Percentiles rank a stretch among this genome's conserved stretches.
Conservation (phyloP, 2,329 filamentous ascomycete species). For the Ophiostoma sp. region DNA sequence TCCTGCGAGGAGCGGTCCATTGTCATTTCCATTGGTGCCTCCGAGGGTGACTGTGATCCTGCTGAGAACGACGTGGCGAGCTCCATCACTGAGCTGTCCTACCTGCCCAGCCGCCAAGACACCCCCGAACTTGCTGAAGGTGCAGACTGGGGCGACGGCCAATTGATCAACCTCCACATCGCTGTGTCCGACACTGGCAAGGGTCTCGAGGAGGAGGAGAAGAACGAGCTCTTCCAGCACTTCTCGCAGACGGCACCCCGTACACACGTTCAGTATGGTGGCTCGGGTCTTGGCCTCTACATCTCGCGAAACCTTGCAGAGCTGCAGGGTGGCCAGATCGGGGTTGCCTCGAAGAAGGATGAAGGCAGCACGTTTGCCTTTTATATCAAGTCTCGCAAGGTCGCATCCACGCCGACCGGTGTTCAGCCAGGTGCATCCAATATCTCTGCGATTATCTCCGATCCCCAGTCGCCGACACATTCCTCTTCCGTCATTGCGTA, state of each 20-base stretch:
- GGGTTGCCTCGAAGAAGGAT: conserved; percentile 66
- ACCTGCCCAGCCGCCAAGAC: conserved; percentile 47
- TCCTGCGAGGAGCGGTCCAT: conserved; percentile 61
- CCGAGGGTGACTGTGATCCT: conserved; percentile 36
- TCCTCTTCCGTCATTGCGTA: conserved; percentile 16
- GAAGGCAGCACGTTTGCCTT: conserved; percentile 75
- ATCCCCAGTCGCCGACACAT: conserved; percentile 29
- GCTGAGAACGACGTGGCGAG: background rate
- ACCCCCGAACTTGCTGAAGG: conserved; percentile 39
- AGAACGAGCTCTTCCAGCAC: conserved; percentile 72
- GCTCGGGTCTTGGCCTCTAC: conserved; percentile 74
- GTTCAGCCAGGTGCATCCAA: conserved; percentile 20
- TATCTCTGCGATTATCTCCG: conserved; percentile 37
- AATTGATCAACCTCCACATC: conserved; percentile 70
- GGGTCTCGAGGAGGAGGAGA: conserved; percentile 68
- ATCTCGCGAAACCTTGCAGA: conserved; percentile 75
- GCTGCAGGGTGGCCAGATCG: conserved; percentile 75
- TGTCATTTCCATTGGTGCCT: conserved; percentile 64
- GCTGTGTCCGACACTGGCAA: conserved; percentile 71
- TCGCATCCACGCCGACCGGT: conserved; percentile 21
- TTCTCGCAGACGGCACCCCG: conserved; percentile 75
- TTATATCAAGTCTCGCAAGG: conserved; percentile 67
- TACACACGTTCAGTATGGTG: conserved; percentile 76
- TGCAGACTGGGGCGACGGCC: conserved; percentile 69
- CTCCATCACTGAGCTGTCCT: conserved; percentile 45